Conservation (phyloP, 2,329 filamentous ascomycete species). For the Emmonsia crescens region DNA sequence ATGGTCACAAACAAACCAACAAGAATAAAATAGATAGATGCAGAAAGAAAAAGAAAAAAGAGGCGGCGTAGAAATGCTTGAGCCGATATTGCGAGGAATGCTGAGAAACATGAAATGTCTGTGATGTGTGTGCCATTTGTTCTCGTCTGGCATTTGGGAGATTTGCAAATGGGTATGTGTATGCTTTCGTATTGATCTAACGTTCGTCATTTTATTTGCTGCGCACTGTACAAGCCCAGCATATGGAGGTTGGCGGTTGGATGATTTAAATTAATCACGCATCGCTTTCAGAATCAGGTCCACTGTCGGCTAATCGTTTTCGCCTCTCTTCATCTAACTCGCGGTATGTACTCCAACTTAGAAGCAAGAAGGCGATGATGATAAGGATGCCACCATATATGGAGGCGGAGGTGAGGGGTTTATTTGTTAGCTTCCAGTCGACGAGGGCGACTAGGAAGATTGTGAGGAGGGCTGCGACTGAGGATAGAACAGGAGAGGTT, state of each 20-base stretch:
- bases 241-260: background rate
- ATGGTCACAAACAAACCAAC: background rate
- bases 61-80: background rate
- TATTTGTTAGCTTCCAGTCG: slow-evolving; percentile 76
- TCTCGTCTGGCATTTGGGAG: background rate
- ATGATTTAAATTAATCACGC: slow-evolving; percentile 12
- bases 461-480: slow-evolving; percentile 83
- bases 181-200: background rate
- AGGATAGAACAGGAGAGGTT: slow-evolving; percentile 83
- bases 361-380: slow-evolving; percentile 71
- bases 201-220: background rate
- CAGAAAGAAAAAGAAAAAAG: background rate
- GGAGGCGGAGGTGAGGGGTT: slow-evolving; percentile 62
- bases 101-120: too few relatives aligned
- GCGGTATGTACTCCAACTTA: slow-evolving; percentile 84
- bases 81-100: background rate
- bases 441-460: slow-evolving; percentile 93
- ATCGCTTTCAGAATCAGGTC: slow-evolving; percentile 33
- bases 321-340: slow-evolving; percentile 81
- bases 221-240: background rate
- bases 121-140: background rate
- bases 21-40: background rate
- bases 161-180: background rate
- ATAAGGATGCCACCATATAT: slow-evolving; percentile 78
- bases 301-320: slow-evolving; percentile 40